Conservation (phyloP, 2,329 filamentous ascomycete species). For the Paracorniculantispora psalliotae region DNA sequence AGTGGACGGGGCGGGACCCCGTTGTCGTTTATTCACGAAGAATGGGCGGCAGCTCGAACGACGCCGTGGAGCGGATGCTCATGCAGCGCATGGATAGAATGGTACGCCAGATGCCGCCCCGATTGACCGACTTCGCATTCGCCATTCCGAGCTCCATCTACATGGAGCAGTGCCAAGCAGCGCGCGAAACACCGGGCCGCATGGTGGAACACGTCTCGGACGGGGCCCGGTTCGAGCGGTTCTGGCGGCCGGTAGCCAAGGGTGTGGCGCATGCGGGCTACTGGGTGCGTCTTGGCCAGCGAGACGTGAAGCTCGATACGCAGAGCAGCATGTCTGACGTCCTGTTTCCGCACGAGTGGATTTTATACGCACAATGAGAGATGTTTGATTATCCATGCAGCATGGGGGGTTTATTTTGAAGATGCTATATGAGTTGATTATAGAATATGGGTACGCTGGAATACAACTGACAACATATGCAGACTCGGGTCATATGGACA, state of each 20-base stretch:
- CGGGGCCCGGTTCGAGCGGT: constrained; percentile 17
- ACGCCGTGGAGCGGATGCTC: constrained; percentile 7
- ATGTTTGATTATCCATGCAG: no score
- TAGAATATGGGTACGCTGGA: no score
- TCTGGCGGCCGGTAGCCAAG: constrained; percentile 19
- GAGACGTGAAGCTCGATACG: constrained; percentile 14
- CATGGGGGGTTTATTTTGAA: no score
- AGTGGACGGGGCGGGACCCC: constrained; percentile 8
- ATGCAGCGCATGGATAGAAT: constrained; percentile 18
- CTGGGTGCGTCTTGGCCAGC: constrained; percentile 24
- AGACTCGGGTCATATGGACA: no score
- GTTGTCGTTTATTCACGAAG: background rate
- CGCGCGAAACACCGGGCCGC: constrained; percentile 8
- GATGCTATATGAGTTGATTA: background rate
- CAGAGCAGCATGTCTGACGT: background rate
- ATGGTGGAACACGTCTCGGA: constrained; percentile 17
- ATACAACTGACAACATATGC: no score
- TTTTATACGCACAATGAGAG: constrained; percentile 10
- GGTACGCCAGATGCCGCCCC: constrained; percentile 16
- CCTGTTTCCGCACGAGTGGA: constrained; percentile 4
- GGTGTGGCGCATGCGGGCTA: constrained; percentile 19
- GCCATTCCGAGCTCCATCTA: constrained; percentile 22
- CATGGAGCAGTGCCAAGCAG: constrained; percentile 14
- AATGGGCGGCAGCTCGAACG: background rate
- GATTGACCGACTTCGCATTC: constrained; percentile 19